phyloP scores from a whole-genome alignment of 1,284 basidiomycete species.

The Earliella scabrosa region DNA sequence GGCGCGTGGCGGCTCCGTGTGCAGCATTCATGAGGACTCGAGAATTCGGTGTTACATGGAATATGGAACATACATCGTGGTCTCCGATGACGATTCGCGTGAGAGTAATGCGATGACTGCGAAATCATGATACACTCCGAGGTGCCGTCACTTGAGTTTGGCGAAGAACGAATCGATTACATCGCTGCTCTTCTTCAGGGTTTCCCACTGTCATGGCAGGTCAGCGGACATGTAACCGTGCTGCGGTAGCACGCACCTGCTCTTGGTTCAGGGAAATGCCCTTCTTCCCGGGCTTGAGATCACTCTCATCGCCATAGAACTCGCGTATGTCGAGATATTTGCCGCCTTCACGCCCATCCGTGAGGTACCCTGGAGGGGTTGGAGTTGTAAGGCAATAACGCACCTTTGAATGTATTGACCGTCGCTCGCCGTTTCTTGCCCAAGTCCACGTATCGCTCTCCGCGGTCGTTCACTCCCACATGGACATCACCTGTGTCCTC shows the following conservation, averaged over 20 bases:
- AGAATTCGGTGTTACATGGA: too few relatives aligned
- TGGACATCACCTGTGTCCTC: slow-evolving; percentile 7
- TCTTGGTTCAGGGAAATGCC: slow-evolving; percentile 76
- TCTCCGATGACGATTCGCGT: too few relatives aligned
- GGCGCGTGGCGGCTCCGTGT: too few relatives aligned
- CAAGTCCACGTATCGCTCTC: slow-evolving; percentile 67
- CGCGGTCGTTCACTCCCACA: slow-evolving; percentile 43
- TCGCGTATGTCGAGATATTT: slow-evolving; percentile 79
- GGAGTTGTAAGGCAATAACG: neutral
- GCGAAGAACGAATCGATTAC: slow-evolving; percentile 59
- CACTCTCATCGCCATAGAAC: slow-evolving; percentile 65
- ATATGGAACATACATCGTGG: too few relatives aligned
- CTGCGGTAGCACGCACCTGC: slow-evolving; percentile 53
- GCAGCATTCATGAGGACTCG: too few relatives aligned
- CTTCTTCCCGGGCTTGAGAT: slow-evolving; percentile 83
- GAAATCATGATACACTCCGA: too few relatives aligned
- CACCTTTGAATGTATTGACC: slow-evolving; percentile 74
- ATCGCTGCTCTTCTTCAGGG: slow-evolving; percentile 47
- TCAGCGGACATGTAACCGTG: neutral
- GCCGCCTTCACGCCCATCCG: slow-evolving; percentile 38
- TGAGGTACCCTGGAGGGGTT: neutral
- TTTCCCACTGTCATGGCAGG: slow-evolving; percentile 55
- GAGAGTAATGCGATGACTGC: too few relatives aligned
- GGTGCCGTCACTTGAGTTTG: slow-evolving; percentile 39
- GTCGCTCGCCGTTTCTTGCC: slow-evolving; percentile 75